Conservation (phyloP, 2,329 filamentous ascomycete species). For the Sclerotinia glacialis region DNA sequence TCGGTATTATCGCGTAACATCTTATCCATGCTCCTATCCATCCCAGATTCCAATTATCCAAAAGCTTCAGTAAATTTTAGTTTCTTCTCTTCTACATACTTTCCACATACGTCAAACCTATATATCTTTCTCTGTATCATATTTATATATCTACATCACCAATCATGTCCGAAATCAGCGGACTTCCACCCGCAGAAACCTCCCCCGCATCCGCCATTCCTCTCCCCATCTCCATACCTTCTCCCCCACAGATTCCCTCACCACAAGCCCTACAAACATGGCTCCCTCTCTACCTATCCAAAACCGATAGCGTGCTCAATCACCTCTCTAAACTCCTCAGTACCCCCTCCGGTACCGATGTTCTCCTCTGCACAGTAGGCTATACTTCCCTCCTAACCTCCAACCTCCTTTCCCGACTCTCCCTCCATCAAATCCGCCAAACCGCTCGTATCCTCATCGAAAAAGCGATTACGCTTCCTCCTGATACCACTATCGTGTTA, state of each 20-base stretch:
- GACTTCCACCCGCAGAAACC: conserved; percentile 29
- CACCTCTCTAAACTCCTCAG: conserved; percentile 62
- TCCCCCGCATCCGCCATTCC: conserved; percentile 27
- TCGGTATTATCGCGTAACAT: conserved; percentile 20
- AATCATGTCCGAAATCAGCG: conserved; percentile 35
- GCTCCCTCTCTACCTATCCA: conserved; percentile 38
- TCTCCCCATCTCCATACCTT: conserved; percentile 21
- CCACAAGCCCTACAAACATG: conserved; percentile 32
- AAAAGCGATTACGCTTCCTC: conserved; percentile 51
- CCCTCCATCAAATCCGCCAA: conserved; percentile 56
- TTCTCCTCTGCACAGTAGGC: conserved; percentile 64
- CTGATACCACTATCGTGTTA: conserved; percentile 48
- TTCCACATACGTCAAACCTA: background rate
- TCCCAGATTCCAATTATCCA: background rate
- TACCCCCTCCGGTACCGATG: conserved; percentile 67
- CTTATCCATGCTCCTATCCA: conserved; percentile 14
- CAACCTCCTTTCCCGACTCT: conserved; percentile 50
- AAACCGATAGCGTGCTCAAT: conserved; percentile 42
- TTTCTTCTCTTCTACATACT: conserved; percentile 2
- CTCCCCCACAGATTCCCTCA: conserved; percentile 27
- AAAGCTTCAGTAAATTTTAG: background rate
- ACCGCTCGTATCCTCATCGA: conserved; percentile 52
- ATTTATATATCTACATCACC: background rate
- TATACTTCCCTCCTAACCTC: conserved; percentile 61
- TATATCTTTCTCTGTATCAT: background rate